Conservation (phyloP, 2,329 filamentous ascomycete species). For the Sporothrix brasiliensis region DNA sequence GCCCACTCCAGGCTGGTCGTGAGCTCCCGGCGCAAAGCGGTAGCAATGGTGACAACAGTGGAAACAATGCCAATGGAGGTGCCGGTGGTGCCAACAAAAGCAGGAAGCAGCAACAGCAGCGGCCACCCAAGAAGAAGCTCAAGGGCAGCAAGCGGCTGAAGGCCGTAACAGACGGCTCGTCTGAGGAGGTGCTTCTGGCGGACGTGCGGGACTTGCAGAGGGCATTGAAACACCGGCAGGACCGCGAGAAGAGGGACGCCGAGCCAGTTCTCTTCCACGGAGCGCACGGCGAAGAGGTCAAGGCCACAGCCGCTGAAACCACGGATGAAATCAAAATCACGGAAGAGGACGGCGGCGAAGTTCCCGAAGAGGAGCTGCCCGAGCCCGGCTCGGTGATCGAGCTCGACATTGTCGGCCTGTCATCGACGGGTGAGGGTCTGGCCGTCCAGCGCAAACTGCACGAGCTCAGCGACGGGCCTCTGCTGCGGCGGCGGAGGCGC, state of each 20-base stretch:
- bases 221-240: conserved; percentile 44
- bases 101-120: conserved; percentile 31
- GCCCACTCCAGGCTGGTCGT: conserved; percentile 6
- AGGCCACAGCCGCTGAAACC: conserved; percentile 5
- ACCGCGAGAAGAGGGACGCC: conserved; percentile 40
- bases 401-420: conserved; percentile 77
- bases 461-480: conserved; percentile 43
- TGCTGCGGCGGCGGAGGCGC: conserved; percentile 50
- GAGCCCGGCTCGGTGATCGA: conserved; percentile 75
- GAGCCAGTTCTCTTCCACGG: conserved; percentile 32
- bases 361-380: conserved; percentile 52
- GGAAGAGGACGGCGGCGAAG: conserved; percentile 32
- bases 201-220: conserved; percentile 63
- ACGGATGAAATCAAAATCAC: conserved; percentile 25
- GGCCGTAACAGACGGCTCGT: conserved; percentile 59
- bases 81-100: background rate
- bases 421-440: conserved; percentile 89
- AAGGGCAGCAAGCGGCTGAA: conserved; percentile 62
- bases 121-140: conserved; percentile 50
- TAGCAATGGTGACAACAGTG: conserved; percentile 32
- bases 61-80: conserved; percentile 7
- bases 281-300: conserved; percentile 22
- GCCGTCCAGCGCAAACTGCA: conserved; percentile 57
- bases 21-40: conserved; percentile 6
- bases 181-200: conserved; percentile 66